Conservation (phyloP, 345 rosid species). For the Acer saccharum region DNA sequence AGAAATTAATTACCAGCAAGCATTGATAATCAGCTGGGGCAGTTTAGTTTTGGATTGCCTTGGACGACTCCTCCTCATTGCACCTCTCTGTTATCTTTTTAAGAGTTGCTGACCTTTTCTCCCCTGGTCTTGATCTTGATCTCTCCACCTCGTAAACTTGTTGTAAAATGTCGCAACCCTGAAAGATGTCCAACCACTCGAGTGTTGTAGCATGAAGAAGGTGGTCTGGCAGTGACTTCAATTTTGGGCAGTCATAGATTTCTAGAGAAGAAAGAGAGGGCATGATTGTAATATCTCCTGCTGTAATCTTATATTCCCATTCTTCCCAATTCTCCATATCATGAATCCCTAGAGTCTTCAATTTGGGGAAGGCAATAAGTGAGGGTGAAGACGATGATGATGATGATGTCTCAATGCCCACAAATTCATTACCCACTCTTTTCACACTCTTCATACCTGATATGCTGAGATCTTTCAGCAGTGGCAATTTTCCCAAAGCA, state of each 20-base stretch:
- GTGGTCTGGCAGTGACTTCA: conserved; percentile 5
- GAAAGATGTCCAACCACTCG: background rate
- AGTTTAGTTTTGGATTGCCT: no score
- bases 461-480: background rate
- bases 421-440: background rate
- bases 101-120: no score
- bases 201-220: background rate
- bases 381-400: background rate
- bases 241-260: background rate
- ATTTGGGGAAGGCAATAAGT: background rate
- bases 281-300: conserved; percentile 4
- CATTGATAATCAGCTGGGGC: no score
- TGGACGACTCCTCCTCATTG: no score
- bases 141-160: no score
- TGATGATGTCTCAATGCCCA: background rate
- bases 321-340: background rate
- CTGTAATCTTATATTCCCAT: background rate
- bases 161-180: no score
- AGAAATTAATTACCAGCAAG: no score
- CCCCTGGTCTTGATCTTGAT: no score
- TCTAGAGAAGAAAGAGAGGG: conserved; percentile 13
- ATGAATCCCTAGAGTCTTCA: background rate
- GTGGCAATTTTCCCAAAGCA: background rate
- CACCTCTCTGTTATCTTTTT: no score
- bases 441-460: background rate